phyloP scores from a whole-genome alignment of 257 asterid genomes.

The Solanum chiquidenum region DNA sequence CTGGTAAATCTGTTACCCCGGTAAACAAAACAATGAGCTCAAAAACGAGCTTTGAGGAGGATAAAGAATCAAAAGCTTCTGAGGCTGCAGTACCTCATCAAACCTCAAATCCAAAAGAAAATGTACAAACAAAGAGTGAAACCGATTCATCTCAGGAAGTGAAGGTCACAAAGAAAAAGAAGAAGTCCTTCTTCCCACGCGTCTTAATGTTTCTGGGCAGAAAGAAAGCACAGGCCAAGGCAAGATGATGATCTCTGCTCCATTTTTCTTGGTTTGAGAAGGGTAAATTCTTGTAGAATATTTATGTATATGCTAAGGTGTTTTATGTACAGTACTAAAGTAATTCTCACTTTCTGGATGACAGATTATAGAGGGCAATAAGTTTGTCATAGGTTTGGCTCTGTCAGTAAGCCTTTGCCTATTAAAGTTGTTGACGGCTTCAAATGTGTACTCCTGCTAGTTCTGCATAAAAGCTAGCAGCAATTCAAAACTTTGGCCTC shows the following conservation, averaged over 20 bases:
- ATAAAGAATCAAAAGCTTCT: constrained; percentile 12
- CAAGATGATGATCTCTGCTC: constrained; percentile 13
- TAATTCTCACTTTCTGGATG: background rate
- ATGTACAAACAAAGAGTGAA: constrained; percentile 24
- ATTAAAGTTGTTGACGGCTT: constrained; percentile 1
- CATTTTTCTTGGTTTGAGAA: background rate
- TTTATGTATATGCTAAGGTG: background rate
- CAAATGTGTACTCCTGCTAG: background rate
- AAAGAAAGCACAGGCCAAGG: constrained; percentile 30
- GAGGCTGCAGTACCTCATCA: constrained; percentile 17
- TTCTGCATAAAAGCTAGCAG: background rate
- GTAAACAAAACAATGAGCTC: constrained; percentile 9
- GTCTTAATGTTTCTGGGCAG: constrained; percentile 38
- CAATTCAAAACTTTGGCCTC: background rate
- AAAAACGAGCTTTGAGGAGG: constrained; percentile 27
- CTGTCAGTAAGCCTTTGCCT: background rate
- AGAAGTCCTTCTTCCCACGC: constrained; percentile 47
- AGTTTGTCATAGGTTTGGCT: background rate
- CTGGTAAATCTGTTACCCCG: constrained; percentile 21
- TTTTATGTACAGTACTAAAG: background rate
- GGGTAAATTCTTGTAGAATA: background rate
- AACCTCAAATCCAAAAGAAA: constrained; percentile 28
- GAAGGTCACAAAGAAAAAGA: constrained; percentile 47
- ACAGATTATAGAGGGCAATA: background rate
- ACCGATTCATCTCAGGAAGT: constrained; percentile 39